A percentile compares a stretch with the other conserved stretches of the same genome.
These are phyloP conservation scores for Thinopyrum obtusiflorum DNA, from an alignment of 202 grass and related monocot species.

Conservation along the genomic window DNA sequence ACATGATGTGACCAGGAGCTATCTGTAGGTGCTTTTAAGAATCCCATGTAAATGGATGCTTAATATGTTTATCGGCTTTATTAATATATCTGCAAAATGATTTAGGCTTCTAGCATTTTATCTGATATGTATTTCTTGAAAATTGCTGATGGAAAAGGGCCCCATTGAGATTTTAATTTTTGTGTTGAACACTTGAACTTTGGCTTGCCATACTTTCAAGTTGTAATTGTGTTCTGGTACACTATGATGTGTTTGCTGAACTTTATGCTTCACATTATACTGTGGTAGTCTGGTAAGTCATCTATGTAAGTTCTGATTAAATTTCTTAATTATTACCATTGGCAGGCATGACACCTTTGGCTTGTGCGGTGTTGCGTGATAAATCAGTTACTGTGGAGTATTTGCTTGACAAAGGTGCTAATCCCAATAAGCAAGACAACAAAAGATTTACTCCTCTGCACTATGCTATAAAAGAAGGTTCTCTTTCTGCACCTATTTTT, in stretches of 20 bases:
- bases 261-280: not conserved
- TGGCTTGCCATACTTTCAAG: not conserved
- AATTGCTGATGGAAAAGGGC: not conserved
- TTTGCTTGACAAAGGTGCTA: slow-evolving; percentile 26
- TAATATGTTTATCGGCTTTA: not conserved
- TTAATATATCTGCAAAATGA: not conserved
- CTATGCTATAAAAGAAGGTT: slow-evolving; percentile 27
- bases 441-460: slow-evolving; percentile 8
- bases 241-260: not conserved
- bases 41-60: not conserved
- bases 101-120: not conserved
- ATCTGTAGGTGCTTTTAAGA: not conserved
- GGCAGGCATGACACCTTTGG: slow-evolving; percentile 22
- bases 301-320: not conserved
- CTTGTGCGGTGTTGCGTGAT: slow-evolving; percentile 13
- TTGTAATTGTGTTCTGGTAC: not conserved
- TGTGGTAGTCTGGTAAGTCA: not conserved
- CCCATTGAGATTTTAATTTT: not conserved
- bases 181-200: not conserved
- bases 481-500: not conserved
- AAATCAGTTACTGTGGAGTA: slow-evolving; percentile 3
- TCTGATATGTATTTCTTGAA: not conserved
- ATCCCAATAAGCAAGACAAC: slow-evolving; percentile 24
- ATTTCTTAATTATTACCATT: not conserved
- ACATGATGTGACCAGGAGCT: not conserved